A percentile compares a stretch with the other conserved stretches of the same genome.
phyloP scores from a whole-genome alignment of 495 filamentous ascomycete species.

The Penicillium cataractarum region DNA sequence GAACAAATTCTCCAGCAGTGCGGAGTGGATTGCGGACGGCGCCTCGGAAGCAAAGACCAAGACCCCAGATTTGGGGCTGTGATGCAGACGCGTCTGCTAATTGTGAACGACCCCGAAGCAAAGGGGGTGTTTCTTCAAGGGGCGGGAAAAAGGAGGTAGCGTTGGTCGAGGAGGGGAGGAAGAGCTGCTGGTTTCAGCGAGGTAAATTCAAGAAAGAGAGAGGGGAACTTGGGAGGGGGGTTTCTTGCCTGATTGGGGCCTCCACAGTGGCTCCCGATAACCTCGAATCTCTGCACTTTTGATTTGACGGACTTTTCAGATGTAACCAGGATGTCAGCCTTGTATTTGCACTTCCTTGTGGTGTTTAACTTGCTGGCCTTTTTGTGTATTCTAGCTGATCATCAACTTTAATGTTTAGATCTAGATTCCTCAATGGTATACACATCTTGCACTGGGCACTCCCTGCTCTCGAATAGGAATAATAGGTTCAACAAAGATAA shows the following conservation, averaged over 20 bases:
- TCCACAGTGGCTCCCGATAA: conserved; percentile 5
- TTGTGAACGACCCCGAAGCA: conserved; percentile 17
- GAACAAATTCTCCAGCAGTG: conserved; percentile 20
- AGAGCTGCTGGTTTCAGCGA: not conserved
- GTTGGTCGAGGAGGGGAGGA: conserved; percentile 3
- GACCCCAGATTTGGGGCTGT: conserved; percentile 36
- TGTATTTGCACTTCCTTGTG: not conserved
- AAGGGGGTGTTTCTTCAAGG: not conserved
- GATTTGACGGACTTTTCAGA: not conserved
- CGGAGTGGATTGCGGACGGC: conserved; percentile 29
- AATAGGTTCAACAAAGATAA: not conserved
- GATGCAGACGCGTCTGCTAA: conserved; percentile 22
- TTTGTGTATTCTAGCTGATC: not conserved
- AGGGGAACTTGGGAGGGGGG: conserved; percentile 15
- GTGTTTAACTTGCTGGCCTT: not conserved
- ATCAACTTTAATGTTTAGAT: not conserved
- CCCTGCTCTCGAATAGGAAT: too few relatives aligned
- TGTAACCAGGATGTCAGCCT: not conserved
- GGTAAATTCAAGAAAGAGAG: conserved; percentile 2
- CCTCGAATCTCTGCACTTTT: not conserved
- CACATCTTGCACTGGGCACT: not conserved
- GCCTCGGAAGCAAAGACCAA: conserved; percentile 37
- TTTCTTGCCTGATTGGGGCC: conserved; percentile 25
- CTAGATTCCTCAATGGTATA: not conserved
- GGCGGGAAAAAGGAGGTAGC: not conserved